Conservation (phyloP, 2,329 filamentous ascomycete species). For the Domatiomyces globalis region DNA sequence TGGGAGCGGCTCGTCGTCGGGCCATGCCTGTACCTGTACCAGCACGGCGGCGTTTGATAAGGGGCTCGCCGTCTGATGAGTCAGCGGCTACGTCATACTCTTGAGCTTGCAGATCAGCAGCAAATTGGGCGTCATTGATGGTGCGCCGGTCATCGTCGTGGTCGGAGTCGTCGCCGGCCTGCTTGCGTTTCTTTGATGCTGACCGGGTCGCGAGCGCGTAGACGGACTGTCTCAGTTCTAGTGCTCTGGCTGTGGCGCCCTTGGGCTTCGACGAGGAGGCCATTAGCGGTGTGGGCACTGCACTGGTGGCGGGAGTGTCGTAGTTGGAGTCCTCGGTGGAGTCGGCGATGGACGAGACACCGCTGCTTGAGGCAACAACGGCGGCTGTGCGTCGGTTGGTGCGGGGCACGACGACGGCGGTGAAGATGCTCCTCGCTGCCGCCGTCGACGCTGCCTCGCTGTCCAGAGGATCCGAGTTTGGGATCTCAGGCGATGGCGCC, state of each 20-base stretch:
- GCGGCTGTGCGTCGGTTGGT: conserved; percentile 1
- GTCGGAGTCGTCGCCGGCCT: conserved; percentile 29
- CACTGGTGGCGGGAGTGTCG: conserved; percentile 50
- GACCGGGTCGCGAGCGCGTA: conserved; percentile 33
- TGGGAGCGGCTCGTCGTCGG: not conserved
- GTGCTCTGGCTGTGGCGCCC: conserved; percentile 33
- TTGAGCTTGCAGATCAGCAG: conserved; percentile 43
- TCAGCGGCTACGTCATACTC: conserved; percentile 28
- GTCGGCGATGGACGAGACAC: conserved; percentile 28
- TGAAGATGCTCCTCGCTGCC: conserved; percentile 6
- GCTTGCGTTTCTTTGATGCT: conserved; percentile 28
- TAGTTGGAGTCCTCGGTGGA: conserved; percentile 34
- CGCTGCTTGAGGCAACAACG: conserved; percentile 5
- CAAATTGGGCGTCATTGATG: conserved; percentile 36
- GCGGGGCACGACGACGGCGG: conserved; percentile 10
- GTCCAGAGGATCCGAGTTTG: conserved; percentile 16
- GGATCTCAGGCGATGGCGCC: conserved; percentile 9
- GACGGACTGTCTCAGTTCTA: conserved; percentile 31
- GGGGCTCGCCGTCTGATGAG: conserved; percentile 9
- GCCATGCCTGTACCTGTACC: not conserved
- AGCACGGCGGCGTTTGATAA: conserved; percentile 3
- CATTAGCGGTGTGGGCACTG: conserved; percentile 39
- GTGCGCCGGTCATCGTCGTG: conserved; percentile 18
- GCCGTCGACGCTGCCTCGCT: conserved; percentile 3
- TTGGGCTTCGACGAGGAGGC: conserved; percentile 3